Evolutionary conservation across 495 filamentous ascomycete species (phyloP).

Genomic region (Pseudomonodictys pantanalensis): DNA sequence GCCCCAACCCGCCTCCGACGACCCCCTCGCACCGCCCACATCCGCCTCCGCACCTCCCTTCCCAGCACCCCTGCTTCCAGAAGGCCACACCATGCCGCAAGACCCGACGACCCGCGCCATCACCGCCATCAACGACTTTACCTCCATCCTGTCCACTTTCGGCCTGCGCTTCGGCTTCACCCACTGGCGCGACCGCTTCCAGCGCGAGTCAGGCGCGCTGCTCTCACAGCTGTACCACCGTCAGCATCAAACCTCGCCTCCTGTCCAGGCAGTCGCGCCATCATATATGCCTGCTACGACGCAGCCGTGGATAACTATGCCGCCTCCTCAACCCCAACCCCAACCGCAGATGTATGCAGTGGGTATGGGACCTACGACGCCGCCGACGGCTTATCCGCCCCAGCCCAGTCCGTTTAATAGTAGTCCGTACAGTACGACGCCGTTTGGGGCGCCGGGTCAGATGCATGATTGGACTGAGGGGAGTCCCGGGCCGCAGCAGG

Average conservation of each 20-base stretch:
- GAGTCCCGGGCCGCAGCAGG: no score
- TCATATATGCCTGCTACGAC: not conserved
- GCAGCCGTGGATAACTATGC: constrained; percentile 2
- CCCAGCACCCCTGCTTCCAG: constrained; percentile 14
- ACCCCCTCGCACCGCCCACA: constrained; percentile 24
- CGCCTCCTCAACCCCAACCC: constrained; percentile 4
- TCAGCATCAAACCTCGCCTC: constrained; percentile 14
- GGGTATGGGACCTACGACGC: not conserved
- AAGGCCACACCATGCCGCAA: not conserved
- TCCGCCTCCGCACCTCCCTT: constrained; percentile 16
- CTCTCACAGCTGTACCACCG: constrained; percentile 28
- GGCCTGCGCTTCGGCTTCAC: constrained; percentile 42
- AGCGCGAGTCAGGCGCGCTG: constrained; percentile 25
- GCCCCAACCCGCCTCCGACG: constrained; percentile 13
- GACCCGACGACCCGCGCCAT: constrained; percentile 31
- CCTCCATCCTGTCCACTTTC: constrained; percentile 35
- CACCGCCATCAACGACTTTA: constrained; percentile 40
- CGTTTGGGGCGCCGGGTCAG: not conserved
- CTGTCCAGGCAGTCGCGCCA: constrained; percentile 3
- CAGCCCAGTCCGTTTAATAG: constrained; percentile 15
- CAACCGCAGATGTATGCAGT: not conserved
- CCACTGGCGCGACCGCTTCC: constrained; percentile 38
- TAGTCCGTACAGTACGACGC: not conserved
- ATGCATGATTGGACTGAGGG: constrained; percentile 7
- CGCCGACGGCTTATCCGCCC: constrained; percentile 1